A percentile compares a stretch with the other conserved stretches of the same genome.
Conservation (phyloP, 305 asterid genomes). For the Striga hermonthica region DNA sequence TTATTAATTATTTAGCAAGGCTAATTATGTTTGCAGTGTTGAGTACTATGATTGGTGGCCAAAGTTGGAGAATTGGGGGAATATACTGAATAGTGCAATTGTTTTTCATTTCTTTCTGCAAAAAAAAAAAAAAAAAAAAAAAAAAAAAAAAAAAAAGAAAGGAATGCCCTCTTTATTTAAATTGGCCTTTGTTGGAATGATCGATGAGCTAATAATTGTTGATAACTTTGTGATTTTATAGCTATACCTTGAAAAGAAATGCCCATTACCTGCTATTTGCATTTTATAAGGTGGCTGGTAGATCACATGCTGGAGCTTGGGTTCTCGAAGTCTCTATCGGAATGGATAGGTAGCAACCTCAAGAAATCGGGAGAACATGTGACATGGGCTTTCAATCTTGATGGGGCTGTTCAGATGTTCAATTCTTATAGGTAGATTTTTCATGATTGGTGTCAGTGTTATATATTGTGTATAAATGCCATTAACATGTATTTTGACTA, state of each 20-base stretch:
- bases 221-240: slow-evolving; percentile 14
- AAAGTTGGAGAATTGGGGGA: not conserved
- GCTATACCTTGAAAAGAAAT: not conserved
- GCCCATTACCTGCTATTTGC: not conserved
- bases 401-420: slow-evolving; percentile 87
- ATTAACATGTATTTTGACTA: slow-evolving; percentile 1
- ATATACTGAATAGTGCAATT: not conserved
- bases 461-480: slow-evolving; percentile 4
- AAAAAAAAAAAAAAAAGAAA: no score
- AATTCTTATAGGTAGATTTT: slow-evolving; percentile 63
- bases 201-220: slow-evolving; percentile 18
- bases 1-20: slow-evolving; percentile 5
- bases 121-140: no score
- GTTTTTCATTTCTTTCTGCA: not conserved
- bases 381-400: slow-evolving; percentile 83
- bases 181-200: no score
- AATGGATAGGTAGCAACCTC: slow-evolving; percentile 94
- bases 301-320: slow-evolving; percentile 80
- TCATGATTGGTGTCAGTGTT: slow-evolving; percentile 9
- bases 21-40: slow-evolving; percentile 5
- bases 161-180: not conserved
- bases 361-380: slow-evolving; percentile 64
- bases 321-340: slow-evolving; percentile 74
- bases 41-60: slow-evolving; percentile 11
- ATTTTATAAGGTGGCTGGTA: slow-evolving; percentile 73